These are phyloP conservation scores for Rhodotorula mucilaginosa DNA, from an alignment of 1,284 basidiomycete species.

Conservation along the genomic window DNA sequence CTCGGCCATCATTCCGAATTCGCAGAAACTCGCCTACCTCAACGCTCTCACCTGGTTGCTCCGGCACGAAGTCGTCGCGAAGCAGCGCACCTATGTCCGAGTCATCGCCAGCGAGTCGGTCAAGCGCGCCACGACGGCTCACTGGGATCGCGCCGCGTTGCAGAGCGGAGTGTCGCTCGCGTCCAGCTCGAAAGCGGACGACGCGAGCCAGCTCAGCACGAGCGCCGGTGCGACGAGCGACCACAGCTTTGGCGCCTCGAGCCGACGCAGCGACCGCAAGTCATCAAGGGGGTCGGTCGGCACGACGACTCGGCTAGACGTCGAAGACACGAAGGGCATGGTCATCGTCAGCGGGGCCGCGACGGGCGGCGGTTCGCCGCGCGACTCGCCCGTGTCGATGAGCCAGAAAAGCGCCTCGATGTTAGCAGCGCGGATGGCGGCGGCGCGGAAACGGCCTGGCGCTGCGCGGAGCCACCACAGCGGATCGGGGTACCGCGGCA, in stretches of 20 bases:
- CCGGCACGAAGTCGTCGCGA: slow-evolving; percentile 76
- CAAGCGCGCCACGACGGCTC: slow-evolving; percentile 55
- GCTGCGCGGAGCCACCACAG: slow-evolving; percentile 48
- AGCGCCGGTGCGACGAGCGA: slow-evolving; percentile 21
- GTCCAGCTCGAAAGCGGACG: not conserved
- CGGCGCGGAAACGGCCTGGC: slow-evolving; percentile 29
- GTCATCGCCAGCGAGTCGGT: slow-evolving; percentile 74
- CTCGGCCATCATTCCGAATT: slow-evolving; percentile 60
- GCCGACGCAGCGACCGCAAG: slow-evolving; percentile 1
- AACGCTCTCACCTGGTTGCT: slow-evolving; percentile 91
- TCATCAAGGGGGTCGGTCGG: not conserved
- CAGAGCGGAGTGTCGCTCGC: slow-evolving; percentile 41
- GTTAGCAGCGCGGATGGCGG: slow-evolving; percentile 32
- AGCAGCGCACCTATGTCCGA: slow-evolving; percentile 79
- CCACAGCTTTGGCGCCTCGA: slow-evolving; percentile 8
- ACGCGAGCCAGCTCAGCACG: slow-evolving; percentile 11
- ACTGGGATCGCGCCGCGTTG: slow-evolving; percentile 46
- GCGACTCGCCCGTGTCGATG: slow-evolving; percentile 8
- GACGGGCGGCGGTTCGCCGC: slow-evolving; percentile 7
- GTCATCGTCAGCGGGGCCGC: slow-evolving; percentile 14
- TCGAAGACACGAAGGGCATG: slow-evolving; percentile 23
- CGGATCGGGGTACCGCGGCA: slow-evolving; percentile 45
- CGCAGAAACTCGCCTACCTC: slow-evolving; percentile 67
- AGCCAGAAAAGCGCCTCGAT: slow-evolving; percentile 47
- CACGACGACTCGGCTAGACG: slow-evolving; percentile 1